These are phyloP conservation scores for Flaveria linearis DNA, from an alignment of 129 eudicot species.

Conservation along the genomic window DNA sequence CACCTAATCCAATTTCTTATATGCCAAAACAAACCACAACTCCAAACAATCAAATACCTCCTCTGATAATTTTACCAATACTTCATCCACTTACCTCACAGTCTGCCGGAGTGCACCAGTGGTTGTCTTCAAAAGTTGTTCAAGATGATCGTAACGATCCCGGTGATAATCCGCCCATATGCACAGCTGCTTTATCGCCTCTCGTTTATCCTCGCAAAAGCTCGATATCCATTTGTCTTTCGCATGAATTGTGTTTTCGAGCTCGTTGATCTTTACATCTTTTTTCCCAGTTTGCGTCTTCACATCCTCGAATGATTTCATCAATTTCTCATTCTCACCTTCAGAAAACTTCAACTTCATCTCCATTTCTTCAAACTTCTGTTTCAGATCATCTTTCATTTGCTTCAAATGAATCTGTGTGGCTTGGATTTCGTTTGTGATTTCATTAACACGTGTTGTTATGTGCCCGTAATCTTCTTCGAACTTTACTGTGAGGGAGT, in stretches of 20 bases:
- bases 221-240: slow-evolving; percentile 52
- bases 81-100: slow-evolving; percentile 16
- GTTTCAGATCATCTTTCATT: slow-evolving; percentile 43
- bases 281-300: slow-evolving; percentile 28
- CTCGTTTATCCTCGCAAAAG: slow-evolving; percentile 67
- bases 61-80: not conserved
- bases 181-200: slow-evolving; percentile 81
- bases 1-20: slow-evolving; percentile 23
- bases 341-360: slow-evolving; percentile 35
- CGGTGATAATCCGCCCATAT: slow-evolving; percentile 76
- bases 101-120: not conserved
- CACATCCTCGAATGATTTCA: slow-evolving; percentile 26
- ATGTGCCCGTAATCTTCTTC: slow-evolving; percentile 79
- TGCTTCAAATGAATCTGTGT: slow-evolving; percentile 41
- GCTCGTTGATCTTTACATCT: slow-evolving; percentile 47
- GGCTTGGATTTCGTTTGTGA: slow-evolving; percentile 57
- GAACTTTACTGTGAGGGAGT: slow-evolving; percentile 57
- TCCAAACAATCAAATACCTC: slow-evolving; percentile 20
- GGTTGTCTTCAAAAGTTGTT: slow-evolving; percentile 38
- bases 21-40: slow-evolving; percentile 27
- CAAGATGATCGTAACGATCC: slow-evolving; percentile 48
- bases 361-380: slow-evolving; percentile 26
- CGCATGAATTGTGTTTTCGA: slow-evolving; percentile 46
- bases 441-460: slow-evolving; percentile 53
- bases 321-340: slow-evolving; percentile 36